Conservation (phyloP, 768 basidiomycete species). For the Cyclocybe aegerita region DNA sequence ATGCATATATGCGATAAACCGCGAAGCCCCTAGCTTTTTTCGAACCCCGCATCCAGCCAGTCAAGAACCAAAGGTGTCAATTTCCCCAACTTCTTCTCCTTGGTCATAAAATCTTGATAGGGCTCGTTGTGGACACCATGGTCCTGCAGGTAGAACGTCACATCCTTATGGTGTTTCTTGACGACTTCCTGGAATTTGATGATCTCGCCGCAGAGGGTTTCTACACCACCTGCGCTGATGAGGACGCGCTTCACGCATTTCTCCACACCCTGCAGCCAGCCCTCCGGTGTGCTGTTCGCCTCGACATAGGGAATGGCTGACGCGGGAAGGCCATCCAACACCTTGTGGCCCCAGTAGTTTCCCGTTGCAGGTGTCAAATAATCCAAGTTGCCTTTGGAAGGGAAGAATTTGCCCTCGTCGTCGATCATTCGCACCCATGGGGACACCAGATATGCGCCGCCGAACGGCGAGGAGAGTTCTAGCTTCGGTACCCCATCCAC, state of each 20-base stretch:
- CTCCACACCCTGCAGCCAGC: constrained; percentile 28
- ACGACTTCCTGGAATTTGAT: constrained; percentile 15
- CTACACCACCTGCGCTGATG: constrained; percentile 24
- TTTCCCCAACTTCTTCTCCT: constrained; percentile 13
- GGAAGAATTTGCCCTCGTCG: constrained; percentile 11
- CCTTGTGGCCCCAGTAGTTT: constrained; percentile 14
- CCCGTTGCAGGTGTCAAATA: constrained; percentile 9
- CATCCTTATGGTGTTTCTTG: constrained; percentile 9
- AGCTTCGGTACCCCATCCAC: constrained; percentile 23
- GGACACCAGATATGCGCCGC: constrained; percentile 36
- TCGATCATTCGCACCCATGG: constrained; percentile 34
- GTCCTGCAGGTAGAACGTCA: constrained; percentile 14
- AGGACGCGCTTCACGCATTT: constrained; percentile 20
- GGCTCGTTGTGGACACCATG: constrained; percentile 19
- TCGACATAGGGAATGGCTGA: constrained; percentile 21
- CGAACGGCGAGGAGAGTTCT: constrained; percentile 20
- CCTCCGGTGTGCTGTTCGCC: constrained; percentile 18
- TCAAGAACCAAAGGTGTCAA: constrained; percentile 15
- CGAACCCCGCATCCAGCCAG: constrained; percentile 12
- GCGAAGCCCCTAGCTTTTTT: no score
- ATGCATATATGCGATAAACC: no score
- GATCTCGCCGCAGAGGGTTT: constrained; percentile 26
- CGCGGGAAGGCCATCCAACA: constrained; percentile 11
- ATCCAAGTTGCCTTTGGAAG: constrained; percentile 16
- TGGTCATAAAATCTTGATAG: constrained; percentile 11